Conservation (phyloP, 148 eudicot genomes). For the Limonium bicolor region DNA sequence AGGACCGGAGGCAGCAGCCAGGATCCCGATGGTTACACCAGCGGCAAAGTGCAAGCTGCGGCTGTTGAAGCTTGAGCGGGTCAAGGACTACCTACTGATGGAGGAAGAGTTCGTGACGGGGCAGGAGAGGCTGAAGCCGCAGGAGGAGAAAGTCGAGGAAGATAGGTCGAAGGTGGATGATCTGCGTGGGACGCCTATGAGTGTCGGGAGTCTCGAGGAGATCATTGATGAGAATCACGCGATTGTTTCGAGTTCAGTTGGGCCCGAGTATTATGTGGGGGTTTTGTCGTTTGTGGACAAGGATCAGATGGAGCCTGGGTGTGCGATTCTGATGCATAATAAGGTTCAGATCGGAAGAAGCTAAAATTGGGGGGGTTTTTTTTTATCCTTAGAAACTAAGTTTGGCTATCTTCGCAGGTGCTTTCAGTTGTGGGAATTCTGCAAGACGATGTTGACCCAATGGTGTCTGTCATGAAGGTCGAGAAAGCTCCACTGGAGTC, state of each 20-base stretch:
- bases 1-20: constrained; percentile 3
- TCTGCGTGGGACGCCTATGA: constrained; percentile 5
- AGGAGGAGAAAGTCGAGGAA: constrained; percentile 6
- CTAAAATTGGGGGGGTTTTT: too few species aligned
- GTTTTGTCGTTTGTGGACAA: constrained; percentile 3
- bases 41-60: constrained; percentile 5
- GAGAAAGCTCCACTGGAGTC: constrained; percentile 24
- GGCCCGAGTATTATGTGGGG: constrained; percentile 1
- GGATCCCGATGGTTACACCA: constrained; percentile 1
- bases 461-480: constrained; percentile 25
- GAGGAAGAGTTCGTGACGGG: constrained; percentile 5
- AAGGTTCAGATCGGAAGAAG: neutral
- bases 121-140: constrained; percentile 4
- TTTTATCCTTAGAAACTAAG: too few species aligned
- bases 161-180: constrained; percentile 4
- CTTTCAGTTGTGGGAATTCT: constrained; percentile 15
- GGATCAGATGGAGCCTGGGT: constrained; percentile 8
- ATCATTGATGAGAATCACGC: constrained; percentile 6
- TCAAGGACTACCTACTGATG: constrained; percentile 6
- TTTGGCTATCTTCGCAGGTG: constrained; percentile 6
- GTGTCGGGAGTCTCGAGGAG: constrained; percentile 1
- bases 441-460: constrained; percentile 18
- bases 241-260: neutral
- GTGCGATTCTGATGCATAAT: constrained; percentile 4
- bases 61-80: constrained; percentile 3